Evolutionary conservation across 225 moss, liverwort and hornwort species (phyloP).

Genomic region (Rhytidiadelphus loreus): DNA sequence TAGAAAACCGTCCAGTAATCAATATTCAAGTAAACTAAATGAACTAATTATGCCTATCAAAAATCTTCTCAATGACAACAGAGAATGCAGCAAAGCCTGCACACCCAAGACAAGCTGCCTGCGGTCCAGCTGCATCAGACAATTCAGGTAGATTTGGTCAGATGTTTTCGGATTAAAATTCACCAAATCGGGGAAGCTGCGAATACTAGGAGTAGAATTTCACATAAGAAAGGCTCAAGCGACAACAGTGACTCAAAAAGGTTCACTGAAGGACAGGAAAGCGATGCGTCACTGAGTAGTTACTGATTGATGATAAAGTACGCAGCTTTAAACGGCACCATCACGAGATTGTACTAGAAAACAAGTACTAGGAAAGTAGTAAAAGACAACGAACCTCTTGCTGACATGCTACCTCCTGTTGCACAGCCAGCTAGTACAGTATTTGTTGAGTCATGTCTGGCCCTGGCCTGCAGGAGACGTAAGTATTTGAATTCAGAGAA

Average conservation of each 20-base stretch:
- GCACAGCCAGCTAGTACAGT: conserved; percentile 91
- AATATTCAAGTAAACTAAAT: not conserved
- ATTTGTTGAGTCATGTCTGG: conserved; percentile 78
- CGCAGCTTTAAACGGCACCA: not conserved
- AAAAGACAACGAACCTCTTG: conserved; percentile 51
- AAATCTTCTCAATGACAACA: conserved; percentile 83
- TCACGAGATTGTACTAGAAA: not conserved
- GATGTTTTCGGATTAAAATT: not conserved
- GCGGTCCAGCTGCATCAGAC: conserved; percentile 73
- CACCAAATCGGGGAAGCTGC: not conserved
- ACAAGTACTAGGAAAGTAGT: not conserved
- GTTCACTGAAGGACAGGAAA: not conserved
- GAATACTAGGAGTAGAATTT: not conserved
- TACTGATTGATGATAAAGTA: not conserved
- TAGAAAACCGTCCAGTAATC: not conserved
- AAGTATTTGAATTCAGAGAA: not conserved
- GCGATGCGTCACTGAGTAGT: not conserved
- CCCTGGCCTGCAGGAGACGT: conserved; percentile 53
- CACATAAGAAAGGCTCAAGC: not conserved
- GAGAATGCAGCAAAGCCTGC: conserved; percentile 98
- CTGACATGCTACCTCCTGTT: conserved; percentile 86
- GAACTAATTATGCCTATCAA: conserved; percentile 63
- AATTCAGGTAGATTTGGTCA: not conserved
- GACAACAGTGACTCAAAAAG: not conserved
- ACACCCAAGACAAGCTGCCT: conserved; percentile 94